phyloP scores from a whole-genome alignment of 768 basidiomycete species.

The Termitomyces sp. region DNA sequence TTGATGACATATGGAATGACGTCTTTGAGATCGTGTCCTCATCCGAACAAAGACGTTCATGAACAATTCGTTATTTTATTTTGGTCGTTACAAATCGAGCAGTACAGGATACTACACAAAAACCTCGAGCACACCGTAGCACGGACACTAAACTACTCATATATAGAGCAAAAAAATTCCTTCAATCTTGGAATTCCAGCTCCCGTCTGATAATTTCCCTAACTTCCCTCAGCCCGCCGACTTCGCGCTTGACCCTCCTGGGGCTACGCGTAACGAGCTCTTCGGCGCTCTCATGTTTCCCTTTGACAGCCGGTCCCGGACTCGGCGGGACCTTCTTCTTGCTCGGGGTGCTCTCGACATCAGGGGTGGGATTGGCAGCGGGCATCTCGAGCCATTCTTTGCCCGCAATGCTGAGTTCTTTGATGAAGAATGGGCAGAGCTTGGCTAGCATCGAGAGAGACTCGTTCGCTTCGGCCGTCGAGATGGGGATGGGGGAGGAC shows the following conservation, averaged over 20 bases:
- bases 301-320: conserved; percentile 39
- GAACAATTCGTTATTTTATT: neutral
- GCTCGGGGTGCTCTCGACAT: conserved; percentile 33
- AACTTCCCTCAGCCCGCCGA: conserved; percentile 73
- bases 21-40: conserved; percentile 19
- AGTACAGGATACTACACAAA: conserved; percentile 16
- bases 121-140: too few relatives aligned
- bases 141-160: conserved; percentile 10
- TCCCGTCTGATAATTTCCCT: conserved; percentile 79
- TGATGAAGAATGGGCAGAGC: conserved; percentile 81
- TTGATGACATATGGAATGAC: conserved; percentile 44
- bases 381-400: conserved; percentile 64
- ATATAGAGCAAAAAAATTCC: conserved; percentile 27
- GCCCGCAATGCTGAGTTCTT: conserved; percentile 55
- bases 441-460: conserved; percentile 62
- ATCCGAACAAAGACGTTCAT: neutral
- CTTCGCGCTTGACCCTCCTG: conserved; percentile 63
- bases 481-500: conserved; percentile 79
- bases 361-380: conserved; percentile 28
- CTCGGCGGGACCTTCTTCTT: conserved; percentile 37
- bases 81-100: conserved; percentile 20
- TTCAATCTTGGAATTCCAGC: conserved; percentile 63
- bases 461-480: conserved; percentile 72
- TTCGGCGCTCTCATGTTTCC: conserved; percentile 56
- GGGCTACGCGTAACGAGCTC: conserved; percentile 70